phyloP scores from a whole-genome alignment of 352 stramenopile genomes.

The Phytophthora chlamydospora region DNA sequence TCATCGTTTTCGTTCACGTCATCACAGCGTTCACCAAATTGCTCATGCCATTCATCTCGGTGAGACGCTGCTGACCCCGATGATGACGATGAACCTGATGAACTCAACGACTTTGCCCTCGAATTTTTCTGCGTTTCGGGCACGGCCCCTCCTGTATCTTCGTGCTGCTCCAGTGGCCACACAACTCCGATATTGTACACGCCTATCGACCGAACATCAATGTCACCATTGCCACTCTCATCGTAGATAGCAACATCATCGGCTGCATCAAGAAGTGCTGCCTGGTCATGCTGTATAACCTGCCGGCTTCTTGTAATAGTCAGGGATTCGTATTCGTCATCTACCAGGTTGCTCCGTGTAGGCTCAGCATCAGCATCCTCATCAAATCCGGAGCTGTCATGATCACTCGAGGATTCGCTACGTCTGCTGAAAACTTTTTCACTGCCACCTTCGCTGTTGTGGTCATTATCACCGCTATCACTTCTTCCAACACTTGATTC shows the following conservation, averaged over 20 bases:
- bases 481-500: not conserved
- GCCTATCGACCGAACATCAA: conserved; percentile 62
- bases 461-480: not conserved
- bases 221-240: conserved; percentile 16
- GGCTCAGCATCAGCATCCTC: not conserved
- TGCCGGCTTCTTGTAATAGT: conserved; percentile 1
- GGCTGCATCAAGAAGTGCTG: not conserved
- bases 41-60: conserved; percentile 5
- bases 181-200: conserved; percentile 54
- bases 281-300: conserved; percentile 11
- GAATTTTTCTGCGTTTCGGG: conserved; percentile 1
- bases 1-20: not conserved
- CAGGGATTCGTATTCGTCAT: not conserved
- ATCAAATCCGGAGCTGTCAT: not conserved
- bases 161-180: conserved; percentile 35
- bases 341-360: not conserved
- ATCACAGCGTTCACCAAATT: conserved; percentile 4
- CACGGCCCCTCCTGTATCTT: not conserved
- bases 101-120: not conserved
- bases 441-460: not conserved
- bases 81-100: conserved; percentile 21
- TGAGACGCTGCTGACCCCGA: not conserved
- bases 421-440: not conserved
- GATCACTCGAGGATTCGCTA: conserved; percentile 3
- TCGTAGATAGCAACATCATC: conserved; percentile 5